phyloP scores from a whole-genome alignment of 305 asterid genomes.

The Solanum aculeatissimum region DNA sequence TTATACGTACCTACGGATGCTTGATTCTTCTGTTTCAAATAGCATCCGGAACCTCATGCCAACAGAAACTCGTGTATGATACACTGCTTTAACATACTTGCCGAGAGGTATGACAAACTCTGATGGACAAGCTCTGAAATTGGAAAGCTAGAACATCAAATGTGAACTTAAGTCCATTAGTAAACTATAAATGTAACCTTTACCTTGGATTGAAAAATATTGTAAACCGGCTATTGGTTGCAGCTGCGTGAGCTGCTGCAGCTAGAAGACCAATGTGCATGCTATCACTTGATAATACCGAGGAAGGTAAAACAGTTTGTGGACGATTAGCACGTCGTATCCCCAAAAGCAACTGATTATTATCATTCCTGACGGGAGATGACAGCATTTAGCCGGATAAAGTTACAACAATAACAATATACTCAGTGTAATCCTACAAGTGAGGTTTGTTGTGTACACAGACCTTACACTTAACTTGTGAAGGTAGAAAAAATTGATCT shows the following conservation, averaged over 20 bases:
- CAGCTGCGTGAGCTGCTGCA: conserved; percentile 94
- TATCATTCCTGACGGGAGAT: conserved; percentile 59
- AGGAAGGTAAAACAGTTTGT: conserved; percentile 86
- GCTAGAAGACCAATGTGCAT: conserved; percentile 99
- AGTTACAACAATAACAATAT: neutral
- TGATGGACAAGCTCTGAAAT: conserved; percentile 70
- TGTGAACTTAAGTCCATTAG: neutral
- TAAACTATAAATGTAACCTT: neutral
- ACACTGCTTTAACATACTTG: conserved; percentile 64
- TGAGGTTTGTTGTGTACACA: neutral
- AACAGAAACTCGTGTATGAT: conserved; percentile 67
- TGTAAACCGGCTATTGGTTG: conserved; percentile 90
- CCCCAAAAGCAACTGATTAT: conserved; percentile 79
- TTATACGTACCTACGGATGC: conserved; percentile 61
- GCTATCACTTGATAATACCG: conserved; percentile 91
- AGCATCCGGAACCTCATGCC: conserved; percentile 92
- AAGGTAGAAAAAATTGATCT: neutral
- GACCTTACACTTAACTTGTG: neutral
- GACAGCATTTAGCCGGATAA: neutral
- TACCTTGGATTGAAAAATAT: conserved; percentile 95
- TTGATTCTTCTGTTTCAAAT: conserved; percentile 80
- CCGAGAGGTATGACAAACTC: conserved; percentile 81
- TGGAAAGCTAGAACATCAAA: neutral
- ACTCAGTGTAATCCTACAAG: neutral
- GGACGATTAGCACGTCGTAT: conserved; percentile 92